Conservation (phyloP, 75 land plant genomes). For the Picea sitchensis region DNA sequence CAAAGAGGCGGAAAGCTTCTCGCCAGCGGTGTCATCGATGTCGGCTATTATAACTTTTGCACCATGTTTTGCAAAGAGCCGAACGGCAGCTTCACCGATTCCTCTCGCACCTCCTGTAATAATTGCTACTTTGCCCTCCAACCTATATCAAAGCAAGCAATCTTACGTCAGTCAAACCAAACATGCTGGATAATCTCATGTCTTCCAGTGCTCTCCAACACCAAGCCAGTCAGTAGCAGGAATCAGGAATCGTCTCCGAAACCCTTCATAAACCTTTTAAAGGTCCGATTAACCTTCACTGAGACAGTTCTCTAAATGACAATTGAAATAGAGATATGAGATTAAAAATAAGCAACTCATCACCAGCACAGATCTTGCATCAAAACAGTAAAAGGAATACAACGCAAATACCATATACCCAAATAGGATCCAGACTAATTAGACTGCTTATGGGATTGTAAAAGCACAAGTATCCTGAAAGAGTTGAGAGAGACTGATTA, state of each 20-base stretch:
- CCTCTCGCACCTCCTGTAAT: conserved; percentile 87
- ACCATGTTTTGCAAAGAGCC: conserved; percentile 64
- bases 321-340: neutral
- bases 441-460: no score
- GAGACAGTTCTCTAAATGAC: neutral
- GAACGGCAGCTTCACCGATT: conserved; percentile 71
- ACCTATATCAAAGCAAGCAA: conserved; percentile 18
- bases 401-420: no score
- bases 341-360: neutral
- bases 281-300: neutral
- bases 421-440: no score
- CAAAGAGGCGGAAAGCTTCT: conserved; percentile 20
- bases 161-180: no score
- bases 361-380: no score
- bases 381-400: no score
- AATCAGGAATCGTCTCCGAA: no score
- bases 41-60: conserved; percentile 81
- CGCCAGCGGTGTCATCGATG: conserved; percentile 42
- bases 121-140: conserved; percentile 80
- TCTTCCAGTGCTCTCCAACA: no score
- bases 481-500: no score
- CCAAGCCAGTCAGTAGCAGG: no score
- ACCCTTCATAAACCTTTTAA: neutral
- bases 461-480: no score
- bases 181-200: no score